A percentile compares a stretch with the other conserved stretches of the same genome.
These are phyloP conservation scores for Hymenoscyphus fraxineus DNA, from an alignment of 2,329 filamentous ascomycete genomes.

Conservation along the genomic window DNA sequence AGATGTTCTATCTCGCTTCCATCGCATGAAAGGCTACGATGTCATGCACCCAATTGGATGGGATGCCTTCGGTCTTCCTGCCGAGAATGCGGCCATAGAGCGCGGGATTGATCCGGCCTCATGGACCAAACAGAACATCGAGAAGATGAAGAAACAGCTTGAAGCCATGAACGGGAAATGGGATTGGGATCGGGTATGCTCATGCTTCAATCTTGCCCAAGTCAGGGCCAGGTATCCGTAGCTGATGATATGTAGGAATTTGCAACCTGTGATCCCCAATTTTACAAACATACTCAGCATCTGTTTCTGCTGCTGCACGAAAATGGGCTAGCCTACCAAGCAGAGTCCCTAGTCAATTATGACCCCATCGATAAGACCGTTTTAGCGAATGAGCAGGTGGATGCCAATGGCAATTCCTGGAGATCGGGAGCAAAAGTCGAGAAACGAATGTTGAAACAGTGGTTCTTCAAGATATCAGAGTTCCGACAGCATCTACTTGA, in stretches of 20 bases:
- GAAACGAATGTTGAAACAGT: constrained; percentile 75
- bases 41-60: constrained; percentile 90
- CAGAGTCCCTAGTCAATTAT: constrained; percentile 82
- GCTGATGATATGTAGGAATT: constrained; percentile 58
- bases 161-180: constrained; percentile 75
- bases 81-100: constrained; percentile 88
- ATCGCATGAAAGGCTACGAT: constrained; percentile 67
- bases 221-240: constrained; percentile 11
- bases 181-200: constrained; percentile 75
- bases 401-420: constrained; percentile 80
- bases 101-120: constrained; percentile 69
- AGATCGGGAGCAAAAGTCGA: constrained; percentile 81
- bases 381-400: constrained; percentile 90
- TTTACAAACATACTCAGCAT: constrained; percentile 86
- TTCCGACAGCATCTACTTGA: constrained; percentile 70
- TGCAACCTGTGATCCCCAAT: constrained; percentile 76
- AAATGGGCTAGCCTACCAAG: constrained; percentile 75
- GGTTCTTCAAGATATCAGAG: constrained; percentile 82
- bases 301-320: constrained; percentile 76
- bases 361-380: constrained; percentile 88
- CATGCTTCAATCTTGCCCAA: not conserved
- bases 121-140: constrained; percentile 80
- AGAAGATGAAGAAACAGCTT: constrained; percentile 79
- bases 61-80: constrained; percentile 88
- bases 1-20: constrained; percentile 76